Conservation (phyloP, 495 filamentous ascomycete genomes). For the Penicillium turbatum region DNA sequence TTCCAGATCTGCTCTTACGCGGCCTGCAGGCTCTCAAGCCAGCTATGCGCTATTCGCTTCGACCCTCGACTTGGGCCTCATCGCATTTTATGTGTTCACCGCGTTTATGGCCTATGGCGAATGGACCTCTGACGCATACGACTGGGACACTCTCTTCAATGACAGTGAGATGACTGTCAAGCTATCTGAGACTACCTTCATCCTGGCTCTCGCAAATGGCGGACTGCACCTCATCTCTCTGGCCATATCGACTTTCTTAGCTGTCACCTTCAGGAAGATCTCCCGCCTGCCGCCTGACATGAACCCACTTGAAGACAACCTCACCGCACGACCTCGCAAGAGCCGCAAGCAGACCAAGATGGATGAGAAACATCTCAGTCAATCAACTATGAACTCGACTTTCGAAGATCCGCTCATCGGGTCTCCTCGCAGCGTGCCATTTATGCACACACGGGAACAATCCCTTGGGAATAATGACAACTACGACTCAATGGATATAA, state of each 20-base stretch:
- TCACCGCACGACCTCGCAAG: constrained; percentile 75
- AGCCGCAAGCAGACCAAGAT: constrained; percentile 66
- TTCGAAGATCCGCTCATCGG: constrained; percentile 58
- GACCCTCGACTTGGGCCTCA: constrained; percentile 62
- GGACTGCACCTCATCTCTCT: constrained; percentile 68
- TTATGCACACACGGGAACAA: constrained; percentile 65
- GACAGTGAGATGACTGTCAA: constrained; percentile 42
- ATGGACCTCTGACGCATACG: constrained; percentile 37
- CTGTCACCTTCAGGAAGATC: constrained; percentile 75
- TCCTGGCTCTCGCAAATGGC: constrained; percentile 54
- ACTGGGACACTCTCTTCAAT: constrained; percentile 62
- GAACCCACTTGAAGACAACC: constrained; percentile 83
- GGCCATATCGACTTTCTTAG: constrained; percentile 63
- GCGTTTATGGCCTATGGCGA: constrained; percentile 51
- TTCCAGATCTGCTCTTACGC: constrained; percentile 55
- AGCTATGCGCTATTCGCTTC: constrained; percentile 81
- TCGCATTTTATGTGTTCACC: constrained; percentile 75
- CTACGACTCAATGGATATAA: constrained; percentile 28
- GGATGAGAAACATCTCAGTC: constrained; percentile 50
- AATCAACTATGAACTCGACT: constrained; percentile 51
- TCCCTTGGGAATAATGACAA: constrained; percentile 43
- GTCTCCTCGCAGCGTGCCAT: constrained; percentile 60
- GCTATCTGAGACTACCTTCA: constrained; percentile 61
- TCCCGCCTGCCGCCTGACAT: constrained; percentile 77
- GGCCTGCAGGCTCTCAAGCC: constrained; percentile 71